Base-by-base conservation (phyloP, 345 rosid genomes). In the Anastatica hierochuntica region DNA sequence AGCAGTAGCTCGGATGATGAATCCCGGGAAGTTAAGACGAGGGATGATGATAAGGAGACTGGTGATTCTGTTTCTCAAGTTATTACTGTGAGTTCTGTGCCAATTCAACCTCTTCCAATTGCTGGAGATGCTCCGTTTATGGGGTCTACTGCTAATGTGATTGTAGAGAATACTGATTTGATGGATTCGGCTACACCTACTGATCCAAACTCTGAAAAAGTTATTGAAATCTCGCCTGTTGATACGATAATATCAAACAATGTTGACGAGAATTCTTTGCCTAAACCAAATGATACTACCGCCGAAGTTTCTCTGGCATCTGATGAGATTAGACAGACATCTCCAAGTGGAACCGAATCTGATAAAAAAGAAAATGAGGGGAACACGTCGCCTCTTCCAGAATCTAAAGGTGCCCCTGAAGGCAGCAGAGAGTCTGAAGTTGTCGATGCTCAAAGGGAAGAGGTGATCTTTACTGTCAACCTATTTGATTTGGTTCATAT, bases 1-100 rank as follows among this genome's bases (percentile, higher is more conserved):
- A 60, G 74, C 52, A 69, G 74, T 36, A 71, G 78, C 67, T 75
- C 84, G 8, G 85, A 76, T 63, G 77, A 78, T 9, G 87, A 81
- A 38, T 74, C 88, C 55, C 48, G 30, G 46, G 75, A 60, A 29
- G 23, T 24, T 18, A 60, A 59, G 38, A 75, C 71, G 75, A 70
- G 57, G 27, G 29, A 38, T 46, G 56, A 76, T 44, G 64, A 38
- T 3, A 58, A 62, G 39, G 74, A 70, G 56, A 30, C 47, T 14
- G 34, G 18, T 27, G 51, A 41, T 52, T 44, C 34, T 3, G 65
- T 21, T 75, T 35, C 60, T 41, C 74, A 56, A 41, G 71, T 44
- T 44, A 49, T 62, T 35, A 42, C 63, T 1, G 53, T 31, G 35
- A 63, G 34, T 58, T 43, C 64, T 53, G 39, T 61, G 61, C 52